Evolutionary conservation across 2,329 filamentous ascomycete genomes (phyloP), one percentile per base, ranked within the genome.

Genomic region (Chaetothyriales sp.): DNA sequence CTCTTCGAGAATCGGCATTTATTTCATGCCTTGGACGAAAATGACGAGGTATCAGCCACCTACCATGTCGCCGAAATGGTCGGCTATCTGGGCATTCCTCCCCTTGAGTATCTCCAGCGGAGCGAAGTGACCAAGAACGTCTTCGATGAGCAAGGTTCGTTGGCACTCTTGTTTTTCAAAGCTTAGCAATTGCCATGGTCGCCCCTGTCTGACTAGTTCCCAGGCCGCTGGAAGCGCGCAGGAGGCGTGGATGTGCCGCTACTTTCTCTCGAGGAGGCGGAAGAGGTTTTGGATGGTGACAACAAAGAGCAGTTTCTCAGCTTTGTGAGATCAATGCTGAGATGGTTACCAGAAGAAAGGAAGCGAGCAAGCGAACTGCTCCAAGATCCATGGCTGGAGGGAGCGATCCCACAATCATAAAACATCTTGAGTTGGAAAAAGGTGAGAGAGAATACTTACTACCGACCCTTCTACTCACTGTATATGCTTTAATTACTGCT

Each of bases 281-380:
- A 57, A 51, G 44, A 50, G 18, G 26, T 46, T 25, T 60, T 65
- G 48, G 51, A 58, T 32, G 59, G 51, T 53, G 60, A 60, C 42
- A 61, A 67, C 52, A 64, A 50, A 49, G 57, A 64, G 52, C 26
- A 32, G 9, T 66, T 67, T 59, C 47, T 66, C 45, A 57, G 61
- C 56, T 55, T 66, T 22, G 58, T 51, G 47, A 61, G 56, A 47
- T 48, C 36, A 57, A 66, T 65, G 63, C 61, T 67, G 52, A 43
- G 44, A 48, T 66, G 62, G 64, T 55, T 61, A 50, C 62, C 57
- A 43, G 28, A 63, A 57, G 18, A 2, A 51, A 62, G 64, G 49
- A 61, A 60, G 56, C 56, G 44, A 44, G 63, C 64, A 43, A 56
- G 59, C n/a, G 60, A 66, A 55, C 51, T 66, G 43, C 49, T 62